Percentiles rank a stretch among this genome's conserved stretches.
phyloP scores from a whole-genome alignment of 139 green algal species.

The Coelastrella sp. region DNA sequence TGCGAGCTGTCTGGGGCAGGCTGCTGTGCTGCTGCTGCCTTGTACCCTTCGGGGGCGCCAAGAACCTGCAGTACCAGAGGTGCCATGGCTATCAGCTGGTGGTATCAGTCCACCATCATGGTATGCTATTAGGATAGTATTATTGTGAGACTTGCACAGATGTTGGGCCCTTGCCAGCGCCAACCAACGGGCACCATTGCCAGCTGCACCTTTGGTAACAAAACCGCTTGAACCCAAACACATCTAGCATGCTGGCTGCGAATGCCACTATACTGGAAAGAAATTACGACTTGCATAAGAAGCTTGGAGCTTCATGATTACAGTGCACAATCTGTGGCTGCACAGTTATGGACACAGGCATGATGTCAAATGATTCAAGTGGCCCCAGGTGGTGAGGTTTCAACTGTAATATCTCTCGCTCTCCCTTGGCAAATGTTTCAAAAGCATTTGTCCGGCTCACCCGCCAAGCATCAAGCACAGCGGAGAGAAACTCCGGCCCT shows the following conservation, averaged over 20 bases:
- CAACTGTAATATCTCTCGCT: neutral
- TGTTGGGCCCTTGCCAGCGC: too few species aligned
- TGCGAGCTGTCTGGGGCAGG: neutral
- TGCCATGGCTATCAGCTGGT: neutral
- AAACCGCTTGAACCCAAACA: too few species aligned
- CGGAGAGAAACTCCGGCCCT: neutral
- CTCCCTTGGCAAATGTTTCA: neutral
- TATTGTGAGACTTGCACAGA: neutral
- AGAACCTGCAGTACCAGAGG: constrained; percentile 10
- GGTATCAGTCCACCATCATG: neutral
- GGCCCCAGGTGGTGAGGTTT: neutral
- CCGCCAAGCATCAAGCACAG: constrained; percentile 38
- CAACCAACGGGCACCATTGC: too few species aligned
- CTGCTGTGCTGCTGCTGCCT: constrained; percentile 27
- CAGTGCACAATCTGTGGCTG: too few species aligned
- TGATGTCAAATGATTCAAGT: too few species aligned
- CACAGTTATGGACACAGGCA: too few species aligned
- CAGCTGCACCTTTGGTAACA: too few species aligned
- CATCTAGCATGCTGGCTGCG: too few species aligned
- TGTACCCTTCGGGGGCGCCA: neutral
- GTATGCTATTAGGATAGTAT: neutral
- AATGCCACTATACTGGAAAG: too few species aligned
- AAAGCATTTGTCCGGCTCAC: constrained; percentile 3
- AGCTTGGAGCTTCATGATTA: too few species aligned
- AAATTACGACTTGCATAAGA: too few species aligned